phyloP scores from a whole-genome alignment of 2,329 filamentous ascomycete genomes.

The Fusarium vanettenii region DNA sequence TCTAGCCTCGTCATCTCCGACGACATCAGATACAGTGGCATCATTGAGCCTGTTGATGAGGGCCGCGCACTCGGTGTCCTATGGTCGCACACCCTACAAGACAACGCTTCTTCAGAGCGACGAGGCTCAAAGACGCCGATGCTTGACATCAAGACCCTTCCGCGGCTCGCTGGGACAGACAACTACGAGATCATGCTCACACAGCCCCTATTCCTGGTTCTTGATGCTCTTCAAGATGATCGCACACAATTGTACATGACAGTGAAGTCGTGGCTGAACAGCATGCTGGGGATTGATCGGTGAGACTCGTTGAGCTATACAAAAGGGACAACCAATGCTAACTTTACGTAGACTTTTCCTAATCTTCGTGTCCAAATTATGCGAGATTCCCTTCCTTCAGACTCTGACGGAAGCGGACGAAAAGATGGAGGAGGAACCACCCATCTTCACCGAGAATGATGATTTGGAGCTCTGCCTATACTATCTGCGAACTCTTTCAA shows the following conservation, averaged over 20 bases:
- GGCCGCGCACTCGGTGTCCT: conserved; percentile 79
- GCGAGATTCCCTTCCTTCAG: conserved; percentile 64
- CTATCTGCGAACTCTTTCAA: conserved; percentile 79
- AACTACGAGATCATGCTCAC: conserved; percentile 81
- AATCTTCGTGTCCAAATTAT: conserved; percentile 69
- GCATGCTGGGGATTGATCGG: conserved; percentile 71
- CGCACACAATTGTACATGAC: conserved; percentile 80
- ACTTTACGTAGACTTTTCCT: conserved; percentile 64
- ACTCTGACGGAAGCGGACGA: conserved; percentile 27
- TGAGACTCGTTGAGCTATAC: conserved; percentile 47
- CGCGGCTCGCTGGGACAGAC: conserved; percentile 65
- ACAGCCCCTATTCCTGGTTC: conserved; percentile 81
- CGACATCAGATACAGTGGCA: conserved; percentile 42
- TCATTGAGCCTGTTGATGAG: conserved; percentile 63
- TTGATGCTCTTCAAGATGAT: conserved; percentile 82
- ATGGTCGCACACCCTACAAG: conserved; percentile 83
- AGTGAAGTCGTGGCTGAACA: conserved; percentile 84
- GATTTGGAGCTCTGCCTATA: conserved; percentile 84
- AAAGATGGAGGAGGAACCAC: conserved; percentile 22
- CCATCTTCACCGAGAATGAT: conserved; percentile 63
- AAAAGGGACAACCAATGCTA: background rate
- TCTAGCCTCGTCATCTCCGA: conserved; percentile 73
- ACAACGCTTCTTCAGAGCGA: conserved; percentile 63
- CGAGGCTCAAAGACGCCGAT: conserved; percentile 59
- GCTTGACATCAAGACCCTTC: conserved; percentile 47